Percentiles rank a stretch among this genome's conserved stretches.
These are phyloP conservation scores for Venturiaceae sp. DNA, from an alignment of 2,329 filamentous ascomycete species.

Conservation along the genomic window DNA sequence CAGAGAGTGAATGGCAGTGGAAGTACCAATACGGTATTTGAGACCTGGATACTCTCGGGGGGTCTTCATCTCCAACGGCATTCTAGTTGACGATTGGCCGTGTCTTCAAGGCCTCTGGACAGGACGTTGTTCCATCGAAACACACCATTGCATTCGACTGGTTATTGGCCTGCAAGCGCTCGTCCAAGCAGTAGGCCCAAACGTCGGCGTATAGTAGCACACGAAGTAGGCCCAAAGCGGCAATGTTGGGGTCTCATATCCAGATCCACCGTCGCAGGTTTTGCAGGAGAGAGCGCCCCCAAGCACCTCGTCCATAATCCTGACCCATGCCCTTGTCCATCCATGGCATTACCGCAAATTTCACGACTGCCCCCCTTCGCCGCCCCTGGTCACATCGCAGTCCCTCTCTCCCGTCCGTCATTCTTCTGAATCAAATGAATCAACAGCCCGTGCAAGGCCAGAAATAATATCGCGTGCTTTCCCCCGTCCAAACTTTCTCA, in stretches of 20 bases:
- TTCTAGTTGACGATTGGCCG: neutral
- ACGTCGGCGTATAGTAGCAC: neutral
- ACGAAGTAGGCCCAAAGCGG: too few species aligned
- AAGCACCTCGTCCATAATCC: neutral
- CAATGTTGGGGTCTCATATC: neutral
- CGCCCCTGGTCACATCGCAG: neutral
- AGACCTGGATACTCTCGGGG: too few species aligned
- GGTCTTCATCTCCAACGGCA: neutral
- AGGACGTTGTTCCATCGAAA: too few species aligned
- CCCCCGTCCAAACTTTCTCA: neutral
- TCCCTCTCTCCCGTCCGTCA: neutral
- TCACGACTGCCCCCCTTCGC: neutral
- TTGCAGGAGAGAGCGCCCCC: neutral
- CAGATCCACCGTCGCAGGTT: neutral
- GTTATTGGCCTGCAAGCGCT: neutral
- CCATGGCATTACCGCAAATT: neutral
- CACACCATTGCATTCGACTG: too few species aligned
- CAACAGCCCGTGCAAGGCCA: neutral
- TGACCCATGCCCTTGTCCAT: neutral
- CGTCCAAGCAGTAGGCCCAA: neutral
- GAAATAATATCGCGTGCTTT: neutral
- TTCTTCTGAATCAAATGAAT: neutral
- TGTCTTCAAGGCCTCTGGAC: neutral
- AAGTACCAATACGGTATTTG: too few species aligned
- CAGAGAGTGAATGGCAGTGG: neutral